These are phyloP conservation scores for Diacronema lutheri DNA, from an alignment of 78 protist species.

Conservation along the genomic window DNA sequence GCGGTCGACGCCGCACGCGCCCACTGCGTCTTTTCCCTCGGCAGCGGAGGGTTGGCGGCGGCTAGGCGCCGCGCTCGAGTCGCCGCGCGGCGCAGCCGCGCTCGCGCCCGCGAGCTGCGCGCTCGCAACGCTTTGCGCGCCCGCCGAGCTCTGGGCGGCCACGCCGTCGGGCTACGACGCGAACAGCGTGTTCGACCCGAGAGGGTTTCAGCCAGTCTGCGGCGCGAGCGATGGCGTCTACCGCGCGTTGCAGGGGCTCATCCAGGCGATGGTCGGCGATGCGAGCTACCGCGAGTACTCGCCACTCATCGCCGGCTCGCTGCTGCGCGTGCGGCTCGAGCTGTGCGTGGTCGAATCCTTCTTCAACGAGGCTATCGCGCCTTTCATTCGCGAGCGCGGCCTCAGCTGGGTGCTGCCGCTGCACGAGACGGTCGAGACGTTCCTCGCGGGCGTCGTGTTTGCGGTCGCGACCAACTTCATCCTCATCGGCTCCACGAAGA, in stretches of 20 bases:
- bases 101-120: no score
- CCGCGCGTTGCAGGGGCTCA: neutral
- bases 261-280: neutral
- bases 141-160: no score
- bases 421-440: constrained; percentile 34
- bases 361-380: constrained; percentile 16
- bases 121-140: no score
- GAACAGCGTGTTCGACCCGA: neutral
- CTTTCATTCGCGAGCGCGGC: constrained; percentile 8
- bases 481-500: neutral
- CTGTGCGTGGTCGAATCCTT: constrained; percentile 30
- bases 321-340: constrained; percentile 33
- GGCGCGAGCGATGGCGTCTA: constrained; percentile 6
- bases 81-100: no score
- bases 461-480: constrained; percentile 14
- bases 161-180: no score
- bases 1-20: no score
- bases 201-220: neutral
- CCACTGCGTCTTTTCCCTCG: no score
- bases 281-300: constrained; percentile 21
- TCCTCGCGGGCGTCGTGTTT: constrained; percentile 17
- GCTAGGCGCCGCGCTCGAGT: no score
- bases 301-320: constrained; percentile 23
- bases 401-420: constrained; percentile 25
- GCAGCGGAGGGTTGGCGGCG: no score